Percentiles rank a stretch among this genome's conserved stretches.
Evolutionary conservation across 257 asterid species (phyloP).

Genomic region (Solanum verrucosum): DNA sequence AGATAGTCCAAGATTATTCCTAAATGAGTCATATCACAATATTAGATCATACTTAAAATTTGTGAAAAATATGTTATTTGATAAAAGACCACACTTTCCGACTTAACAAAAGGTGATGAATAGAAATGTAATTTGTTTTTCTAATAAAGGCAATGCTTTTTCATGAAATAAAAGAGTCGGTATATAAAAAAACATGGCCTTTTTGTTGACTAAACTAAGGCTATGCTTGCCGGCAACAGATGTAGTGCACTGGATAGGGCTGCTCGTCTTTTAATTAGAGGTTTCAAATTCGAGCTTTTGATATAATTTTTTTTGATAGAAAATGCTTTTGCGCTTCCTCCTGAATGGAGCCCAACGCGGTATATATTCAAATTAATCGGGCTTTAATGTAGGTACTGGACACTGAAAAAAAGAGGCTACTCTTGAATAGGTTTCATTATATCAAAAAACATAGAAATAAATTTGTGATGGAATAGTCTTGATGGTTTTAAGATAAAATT

Average conservation of each 20-base stretch:
- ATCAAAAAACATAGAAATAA: not conserved
- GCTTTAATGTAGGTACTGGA: no score
- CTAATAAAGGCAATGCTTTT: not conserved
- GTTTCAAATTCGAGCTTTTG: no score
- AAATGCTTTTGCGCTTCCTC: not conserved
- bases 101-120: not conserved
- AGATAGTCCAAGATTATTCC: not conserved
- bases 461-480: not conserved
- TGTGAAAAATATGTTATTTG: not conserved
- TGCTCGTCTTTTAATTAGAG: no score
- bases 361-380: no score
- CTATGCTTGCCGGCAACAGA: not conserved
- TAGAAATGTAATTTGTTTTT: not conserved
- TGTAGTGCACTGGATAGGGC: rapidly evolving
- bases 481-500: not conserved
- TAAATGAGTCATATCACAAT: not conserved
- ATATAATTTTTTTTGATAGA: no score
- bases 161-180: not conserved
- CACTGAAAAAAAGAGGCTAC: not conserved
- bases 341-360: not conserved
- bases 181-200: not conserved
- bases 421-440: not conserved
- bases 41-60: not conserved
- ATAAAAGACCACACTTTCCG: not conserved
- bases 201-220: not conserved